phyloP scores from a whole-genome alignment of 805 yeast species.

The Suhomyces tanzawaensis region DNA sequence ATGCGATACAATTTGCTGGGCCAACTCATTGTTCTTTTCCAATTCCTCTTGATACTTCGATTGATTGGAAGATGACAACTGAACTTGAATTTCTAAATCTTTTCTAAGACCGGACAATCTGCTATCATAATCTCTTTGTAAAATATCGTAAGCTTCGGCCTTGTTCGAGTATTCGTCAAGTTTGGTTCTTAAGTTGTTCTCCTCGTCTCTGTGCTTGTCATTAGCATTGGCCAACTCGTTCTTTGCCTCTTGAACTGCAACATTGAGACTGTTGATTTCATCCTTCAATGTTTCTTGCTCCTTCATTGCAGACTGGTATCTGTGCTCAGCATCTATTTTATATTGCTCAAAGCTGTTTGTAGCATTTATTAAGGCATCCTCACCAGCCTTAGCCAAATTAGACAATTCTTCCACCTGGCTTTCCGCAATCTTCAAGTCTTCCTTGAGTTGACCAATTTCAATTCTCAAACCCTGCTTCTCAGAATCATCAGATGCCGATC shows the following conservation, averaged over 20 bases:
- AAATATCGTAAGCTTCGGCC: conserved; percentile 32
- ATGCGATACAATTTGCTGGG: conserved; percentile 26
- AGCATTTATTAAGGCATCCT: conserved; percentile 57
- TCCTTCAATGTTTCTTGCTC: conserved; percentile 24
- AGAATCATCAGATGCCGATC: conserved; percentile 5
- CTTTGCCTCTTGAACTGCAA: conserved; percentile 10
- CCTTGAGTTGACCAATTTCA: conserved; percentile 47
- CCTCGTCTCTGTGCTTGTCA: conserved; percentile 20
- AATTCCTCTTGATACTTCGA: conserved; percentile 55
- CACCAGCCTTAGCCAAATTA: conserved; percentile 62
- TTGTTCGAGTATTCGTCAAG: conserved; percentile 23
- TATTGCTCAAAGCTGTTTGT: conserved; percentile 51
- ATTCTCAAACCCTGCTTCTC: conserved; percentile 12
- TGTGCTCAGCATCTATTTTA: conserved; percentile 24
- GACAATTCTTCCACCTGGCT: conserved; percentile 60
- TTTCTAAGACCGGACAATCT: conserved; percentile 25
- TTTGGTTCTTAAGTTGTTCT: conserved; percentile 25
- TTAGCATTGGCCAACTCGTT: conserved; percentile 19
- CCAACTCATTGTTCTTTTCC: conserved; percentile 51
- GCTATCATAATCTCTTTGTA: conserved; percentile 31
- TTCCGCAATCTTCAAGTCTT: conserved; percentile 56
- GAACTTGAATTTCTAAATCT: conserved; percentile 42
- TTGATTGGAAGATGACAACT: conserved; percentile 49
- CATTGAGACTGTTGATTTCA: conserved; percentile 11
- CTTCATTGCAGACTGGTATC: conserved; percentile 16